These are phyloP conservation scores for Quercus cerris DNA, from an alignment of 306 rosid genomes.

Conservation along the genomic window DNA sequence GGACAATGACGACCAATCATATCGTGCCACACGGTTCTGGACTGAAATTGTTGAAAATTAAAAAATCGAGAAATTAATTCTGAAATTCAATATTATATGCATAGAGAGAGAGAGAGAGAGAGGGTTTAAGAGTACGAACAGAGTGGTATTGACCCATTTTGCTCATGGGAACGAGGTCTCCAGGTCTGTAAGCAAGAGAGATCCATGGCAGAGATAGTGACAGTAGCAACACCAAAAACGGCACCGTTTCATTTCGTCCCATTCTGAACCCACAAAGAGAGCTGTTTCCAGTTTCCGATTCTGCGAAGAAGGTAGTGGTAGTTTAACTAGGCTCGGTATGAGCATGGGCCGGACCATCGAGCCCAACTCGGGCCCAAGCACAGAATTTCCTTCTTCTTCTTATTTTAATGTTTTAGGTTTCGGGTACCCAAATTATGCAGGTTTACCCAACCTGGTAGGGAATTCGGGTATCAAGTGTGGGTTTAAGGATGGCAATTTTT, in stretches of 20 bases:
- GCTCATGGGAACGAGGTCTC: slow-evolving; percentile 92
- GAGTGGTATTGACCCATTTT: slow-evolving; percentile 98
- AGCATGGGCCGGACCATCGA: background rate
- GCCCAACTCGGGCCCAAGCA: no score
- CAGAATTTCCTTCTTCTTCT: no score
- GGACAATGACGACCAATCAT: slow-evolving; percentile 95
- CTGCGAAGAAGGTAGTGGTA: background rate
- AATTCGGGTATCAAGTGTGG: no score
- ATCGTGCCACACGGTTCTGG: slow-evolving; percentile 89
- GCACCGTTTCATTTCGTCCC: slow-evolving; percentile 26
- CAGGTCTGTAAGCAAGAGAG: slow-evolving; percentile 64
- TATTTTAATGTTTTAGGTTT: no score
- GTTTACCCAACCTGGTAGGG: no score
- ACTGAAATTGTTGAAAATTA: slow-evolving; percentile 37
- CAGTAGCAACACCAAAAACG: slow-evolving; percentile 19
- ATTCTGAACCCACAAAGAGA: slow-evolving; percentile 1
- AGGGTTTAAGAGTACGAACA: slow-evolving; percentile 42
- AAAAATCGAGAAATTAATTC: background rate
- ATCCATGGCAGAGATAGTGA: slow-evolving; percentile 20
- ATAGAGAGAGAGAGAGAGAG: background rate
- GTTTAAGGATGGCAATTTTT: no score
- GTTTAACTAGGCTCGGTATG: background rate
- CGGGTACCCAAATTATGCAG: no score
- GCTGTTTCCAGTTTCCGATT: no score
- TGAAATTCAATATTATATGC: background rate